phyloP scores from a whole-genome alignment of 192 early-diverging fungal species.

The Podila horticola region DNA sequence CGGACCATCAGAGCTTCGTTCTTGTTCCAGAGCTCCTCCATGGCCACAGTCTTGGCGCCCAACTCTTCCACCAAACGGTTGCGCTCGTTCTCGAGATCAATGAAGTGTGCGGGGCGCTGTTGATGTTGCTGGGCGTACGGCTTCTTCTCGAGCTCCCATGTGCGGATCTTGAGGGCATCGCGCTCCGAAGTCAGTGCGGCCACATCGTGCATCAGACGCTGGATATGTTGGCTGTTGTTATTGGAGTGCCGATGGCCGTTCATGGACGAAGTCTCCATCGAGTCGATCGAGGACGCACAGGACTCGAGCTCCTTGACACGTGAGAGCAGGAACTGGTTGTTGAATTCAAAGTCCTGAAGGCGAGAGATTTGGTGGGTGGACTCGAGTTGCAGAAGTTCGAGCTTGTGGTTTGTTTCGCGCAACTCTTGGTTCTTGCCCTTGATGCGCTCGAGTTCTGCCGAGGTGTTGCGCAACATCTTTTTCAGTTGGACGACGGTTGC shows the following conservation, averaged over 20 bases:
- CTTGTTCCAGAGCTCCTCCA: slow-evolving; percentile 52
- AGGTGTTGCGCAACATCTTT: slow-evolving; percentile 18
- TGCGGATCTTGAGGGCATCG: slow-evolving; percentile 41
- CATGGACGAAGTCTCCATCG: slow-evolving; percentile 33
- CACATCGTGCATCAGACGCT: slow-evolving; percentile 32
- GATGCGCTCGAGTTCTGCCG: slow-evolving; percentile 28
- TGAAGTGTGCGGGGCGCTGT: slow-evolving; percentile 26
- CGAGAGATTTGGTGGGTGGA: slow-evolving; percentile 33
- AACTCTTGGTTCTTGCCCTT: slow-evolving; percentile 45
- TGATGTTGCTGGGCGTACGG: slow-evolving; percentile 33
- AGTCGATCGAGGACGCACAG: slow-evolving; percentile 30
- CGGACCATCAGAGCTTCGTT: slow-evolving; percentile 45
- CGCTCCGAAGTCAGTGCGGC: slow-evolving; percentile 28
- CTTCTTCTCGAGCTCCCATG: slow-evolving; percentile 47
- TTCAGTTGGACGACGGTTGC: slow-evolving; percentile 15
- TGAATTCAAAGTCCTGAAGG: slow-evolving; percentile 38
- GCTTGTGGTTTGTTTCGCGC: slow-evolving; percentile 33
- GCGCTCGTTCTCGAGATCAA: slow-evolving; percentile 49
- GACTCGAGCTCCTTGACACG: slow-evolving; percentile 44
- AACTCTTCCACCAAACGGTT: slow-evolving; percentile 46
- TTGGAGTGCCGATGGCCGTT: slow-evolving; percentile 14
- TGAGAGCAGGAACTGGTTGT: slow-evolving; percentile 38
- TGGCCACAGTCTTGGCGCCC: slow-evolving; percentile 40
- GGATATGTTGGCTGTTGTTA: slow-evolving; percentile 29
- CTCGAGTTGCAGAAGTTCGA: slow-evolving; percentile 36